phyloP scores from a whole-genome alignment of 352 stramenopile species.

The Hyaloperonospora brassicae region DNA sequence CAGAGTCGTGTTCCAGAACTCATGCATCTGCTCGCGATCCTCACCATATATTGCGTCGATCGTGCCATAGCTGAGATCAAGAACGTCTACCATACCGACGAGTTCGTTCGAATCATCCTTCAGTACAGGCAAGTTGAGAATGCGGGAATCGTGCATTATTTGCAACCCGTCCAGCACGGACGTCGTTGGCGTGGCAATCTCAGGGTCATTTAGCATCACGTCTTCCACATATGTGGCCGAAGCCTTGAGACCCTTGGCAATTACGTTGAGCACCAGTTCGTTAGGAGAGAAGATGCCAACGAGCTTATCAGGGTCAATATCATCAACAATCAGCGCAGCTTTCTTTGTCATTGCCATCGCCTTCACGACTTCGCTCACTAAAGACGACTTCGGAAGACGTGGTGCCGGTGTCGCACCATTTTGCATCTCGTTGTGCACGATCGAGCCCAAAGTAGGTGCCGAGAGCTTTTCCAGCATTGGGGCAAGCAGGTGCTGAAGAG shows the following conservation, averaged over 20 bases:
- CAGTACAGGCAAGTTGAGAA: constrained; percentile 75
- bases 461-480: constrained; percentile 81
- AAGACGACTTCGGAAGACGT: constrained; percentile 77
- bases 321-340: constrained; percentile 90
- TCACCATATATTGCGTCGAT: constrained; percentile 86
- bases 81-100: constrained; percentile 76
- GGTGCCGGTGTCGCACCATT: constrained; percentile 46
- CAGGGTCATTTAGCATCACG: constrained; percentile 82
- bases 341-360: constrained; percentile 81
- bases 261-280: constrained; percentile 94
- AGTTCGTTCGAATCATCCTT: constrained; percentile 54
- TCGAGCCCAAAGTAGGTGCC: constrained; percentile 69
- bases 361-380: constrained; percentile 68
- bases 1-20: constrained; percentile 85
- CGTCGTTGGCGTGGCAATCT: constrained; percentile 55
- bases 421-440: constrained; percentile 73
- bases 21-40: constrained; percentile 82
- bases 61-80: constrained; percentile 82
- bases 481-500: constrained; percentile 64
- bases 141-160: constrained; percentile 84
- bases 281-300: constrained; percentile 96
- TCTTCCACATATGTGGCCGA: constrained; percentile 88
- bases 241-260: constrained; percentile 88
- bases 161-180: constrained; percentile 85
- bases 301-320: constrained; percentile 80